A percentile compares a stretch with the other conserved stretches of the same genome.
phyloP scores from a whole-genome alignment of 805 yeast species.

The Myxozyma nipponensis region DNA sequence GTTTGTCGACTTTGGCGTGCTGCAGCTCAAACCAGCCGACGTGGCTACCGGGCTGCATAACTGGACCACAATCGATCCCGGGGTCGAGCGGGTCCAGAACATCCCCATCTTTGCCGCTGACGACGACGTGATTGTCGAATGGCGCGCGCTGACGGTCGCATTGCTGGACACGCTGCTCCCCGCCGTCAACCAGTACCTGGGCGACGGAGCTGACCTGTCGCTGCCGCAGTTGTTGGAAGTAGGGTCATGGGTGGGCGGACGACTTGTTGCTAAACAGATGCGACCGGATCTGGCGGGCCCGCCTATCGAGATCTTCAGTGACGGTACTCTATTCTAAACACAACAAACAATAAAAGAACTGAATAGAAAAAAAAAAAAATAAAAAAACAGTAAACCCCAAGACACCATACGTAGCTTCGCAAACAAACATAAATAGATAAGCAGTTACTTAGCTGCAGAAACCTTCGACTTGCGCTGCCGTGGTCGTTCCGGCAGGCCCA shows the following conservation, averaged over 20 bases:
- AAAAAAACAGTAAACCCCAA: neutral
- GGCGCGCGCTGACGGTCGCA: conserved; percentile 62
- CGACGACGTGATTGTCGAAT: conserved; percentile 61
- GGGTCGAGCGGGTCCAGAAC: neutral
- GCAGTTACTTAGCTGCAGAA: too few species aligned
- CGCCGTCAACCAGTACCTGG: conserved; percentile 47
- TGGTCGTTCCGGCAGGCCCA: neutral
- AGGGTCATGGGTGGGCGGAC: conserved; percentile 59
- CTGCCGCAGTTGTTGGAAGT: conserved; percentile 64
- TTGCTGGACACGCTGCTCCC: conserved; percentile 53
- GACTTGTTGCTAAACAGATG: conserved; percentile 52
- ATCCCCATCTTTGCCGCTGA: conserved; percentile 53
- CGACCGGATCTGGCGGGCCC: conserved; percentile 55
- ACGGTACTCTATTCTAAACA: conserved; percentile 58
- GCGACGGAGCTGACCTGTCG: conserved; percentile 36
- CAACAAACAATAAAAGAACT: neutral
- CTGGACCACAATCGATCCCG: conserved; percentile 32
- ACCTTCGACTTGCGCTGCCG: neutral
- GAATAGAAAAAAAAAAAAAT: neutral
- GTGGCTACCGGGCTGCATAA: conserved; percentile 40
- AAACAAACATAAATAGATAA: neutral
- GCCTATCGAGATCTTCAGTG: conserved; percentile 58
- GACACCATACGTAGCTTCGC: too few species aligned
- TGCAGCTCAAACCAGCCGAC: conserved; percentile 46
- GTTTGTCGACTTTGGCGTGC: conserved; percentile 53